Evolutionary conservation across 2,329 filamentous ascomycete species (phyloP).

Genomic region (Aspergillus sp.): DNA sequence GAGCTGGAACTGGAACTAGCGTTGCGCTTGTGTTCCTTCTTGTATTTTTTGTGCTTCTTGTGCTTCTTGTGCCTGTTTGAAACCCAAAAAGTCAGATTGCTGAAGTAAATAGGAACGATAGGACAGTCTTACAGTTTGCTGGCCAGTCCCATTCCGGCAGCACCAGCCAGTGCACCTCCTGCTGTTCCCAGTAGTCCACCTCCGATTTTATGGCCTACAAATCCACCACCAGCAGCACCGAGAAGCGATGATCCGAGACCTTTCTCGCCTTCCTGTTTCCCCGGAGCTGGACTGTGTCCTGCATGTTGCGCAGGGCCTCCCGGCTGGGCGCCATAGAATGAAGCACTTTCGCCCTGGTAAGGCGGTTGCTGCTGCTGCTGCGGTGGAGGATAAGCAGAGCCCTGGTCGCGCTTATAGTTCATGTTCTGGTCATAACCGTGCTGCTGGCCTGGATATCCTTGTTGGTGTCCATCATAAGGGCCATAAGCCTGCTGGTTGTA

Average conservation of each 20-base stretch:
- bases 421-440: constrained; percentile 18
- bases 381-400: constrained; percentile 23
- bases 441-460: constrained; percentile 14
- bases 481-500: constrained; percentile 19
- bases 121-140: constrained; percentile 27
- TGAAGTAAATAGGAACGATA: background rate
- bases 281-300: constrained; percentile 19
- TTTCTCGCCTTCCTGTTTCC: constrained; percentile 31
- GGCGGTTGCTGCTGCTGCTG: constrained; percentile 23
- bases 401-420: constrained; percentile 24
- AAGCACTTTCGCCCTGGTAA: constrained; percentile 28
- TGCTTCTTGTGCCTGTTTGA: constrained; percentile 25
- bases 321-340: constrained; percentile 30
- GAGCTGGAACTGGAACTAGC: constrained; percentile 17
- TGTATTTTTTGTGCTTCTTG: constrained; percentile 25
- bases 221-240: constrained; percentile 39
- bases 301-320: constrained; percentile 16
- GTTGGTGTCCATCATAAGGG: constrained; percentile 7
- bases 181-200: constrained; percentile 32
- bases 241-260: constrained; percentile 37
- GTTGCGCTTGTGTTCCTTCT: constrained; percentile 20
- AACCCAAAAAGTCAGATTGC: constrained; percentile 8
- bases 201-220: constrained; percentile 36
- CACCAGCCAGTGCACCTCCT: constrained; percentile 35
- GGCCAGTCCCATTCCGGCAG: constrained; percentile 30